phyloP scores from a whole-genome alignment of 352 stramenopile genomes.

The Globisporangium spiculum region DNA sequence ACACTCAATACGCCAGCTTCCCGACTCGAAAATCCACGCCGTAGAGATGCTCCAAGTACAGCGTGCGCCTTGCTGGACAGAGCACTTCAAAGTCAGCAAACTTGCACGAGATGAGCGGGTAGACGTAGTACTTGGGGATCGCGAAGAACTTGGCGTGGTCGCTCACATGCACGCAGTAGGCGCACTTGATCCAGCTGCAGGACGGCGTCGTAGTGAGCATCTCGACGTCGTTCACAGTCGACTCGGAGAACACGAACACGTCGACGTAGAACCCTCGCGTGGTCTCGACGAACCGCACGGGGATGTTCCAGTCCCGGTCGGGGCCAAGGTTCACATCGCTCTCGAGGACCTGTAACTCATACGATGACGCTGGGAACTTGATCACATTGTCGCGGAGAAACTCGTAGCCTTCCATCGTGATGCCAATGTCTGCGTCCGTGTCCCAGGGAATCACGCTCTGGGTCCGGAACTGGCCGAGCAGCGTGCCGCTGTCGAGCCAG shows the following conservation, averaged over 20 bases:
- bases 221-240: slow-evolving; percentile 23
- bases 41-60: slow-evolving; percentile 62
- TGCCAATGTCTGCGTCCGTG: slow-evolving; percentile 50
- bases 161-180: slow-evolving; percentile 37
- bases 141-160: slow-evolving; percentile 30
- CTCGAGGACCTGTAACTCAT: slow-evolving; percentile 50
- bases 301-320: slow-evolving; percentile 52
- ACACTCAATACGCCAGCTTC: background rate
- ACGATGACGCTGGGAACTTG: slow-evolving; percentile 22
- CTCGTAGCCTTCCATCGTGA: slow-evolving; percentile 41
- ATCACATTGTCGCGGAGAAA: slow-evolving; percentile 29
- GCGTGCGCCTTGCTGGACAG: slow-evolving; percentile 40
- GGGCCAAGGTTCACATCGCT: slow-evolving; percentile 31
- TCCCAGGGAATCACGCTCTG: slow-evolving; percentile 55
- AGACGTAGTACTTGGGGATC: slow-evolving; percentile 45
- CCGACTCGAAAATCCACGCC: slow-evolving; percentile 37
- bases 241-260: slow-evolving; percentile 55
- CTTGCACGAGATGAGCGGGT: slow-evolving; percentile 39
- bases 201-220: slow-evolving; percentile 42
- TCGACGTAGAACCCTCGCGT: slow-evolving; percentile 63
- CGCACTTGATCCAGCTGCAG: slow-evolving; percentile 42
- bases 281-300: slow-evolving; percentile 53
- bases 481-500: slow-evolving; percentile 65
- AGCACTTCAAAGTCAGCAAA: slow-evolving; percentile 47
- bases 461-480: slow-evolving; percentile 52